phyloP scores from a whole-genome alignment of 2,329 filamentous ascomycete species.

The Aspergillus eucalypticola region DNA sequence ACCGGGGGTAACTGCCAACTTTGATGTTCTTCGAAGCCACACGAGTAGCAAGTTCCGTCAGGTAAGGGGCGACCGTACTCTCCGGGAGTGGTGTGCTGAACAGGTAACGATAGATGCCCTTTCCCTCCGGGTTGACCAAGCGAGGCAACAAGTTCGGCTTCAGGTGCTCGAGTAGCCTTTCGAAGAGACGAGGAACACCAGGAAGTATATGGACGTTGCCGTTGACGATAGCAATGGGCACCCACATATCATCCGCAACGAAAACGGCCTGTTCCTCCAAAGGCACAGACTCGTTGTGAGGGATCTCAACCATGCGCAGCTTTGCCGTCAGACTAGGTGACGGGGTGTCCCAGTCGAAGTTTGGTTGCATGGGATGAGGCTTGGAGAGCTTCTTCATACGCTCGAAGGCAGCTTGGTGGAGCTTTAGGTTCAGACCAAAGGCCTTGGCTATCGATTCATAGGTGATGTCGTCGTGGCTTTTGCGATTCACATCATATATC shows the following conservation, averaged over 20 bases:
- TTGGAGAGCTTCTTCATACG: constrained; percentile 82
- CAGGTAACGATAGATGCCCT: constrained; percentile 74
- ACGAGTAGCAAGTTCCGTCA: constrained; percentile 74
- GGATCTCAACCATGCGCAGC: constrained; percentile 86
- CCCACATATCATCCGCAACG: constrained; percentile 80
- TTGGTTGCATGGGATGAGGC: constrained; percentile 68
- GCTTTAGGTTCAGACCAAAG: constrained; percentile 72
- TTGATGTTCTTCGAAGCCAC: constrained; percentile 79
- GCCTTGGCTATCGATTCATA: constrained; percentile 92
- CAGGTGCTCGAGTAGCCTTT: constrained; percentile 73
- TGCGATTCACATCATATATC: background rate
- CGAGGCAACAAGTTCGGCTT: constrained; percentile 71
- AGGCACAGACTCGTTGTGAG: constrained; percentile 67
- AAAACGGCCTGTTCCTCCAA: constrained; percentile 75
- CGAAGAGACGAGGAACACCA: constrained; percentile 83
- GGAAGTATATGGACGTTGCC: constrained; percentile 92
- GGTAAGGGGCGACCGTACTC: constrained; percentile 77
- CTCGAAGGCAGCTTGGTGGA: constrained; percentile 74
- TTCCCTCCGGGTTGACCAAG: constrained; percentile 75
- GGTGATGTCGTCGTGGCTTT: constrained; percentile 93
- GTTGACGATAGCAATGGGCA: constrained; percentile 84
- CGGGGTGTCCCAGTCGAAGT: constrained; percentile 82
- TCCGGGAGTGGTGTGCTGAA: constrained; percentile 87
- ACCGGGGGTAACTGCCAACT: constrained; percentile 91
- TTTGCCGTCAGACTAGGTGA: constrained; percentile 77